Base-by-base conservation (phyloP, 2,329 filamentous ascomycete species). In the Diaporthe vexans region DNA sequence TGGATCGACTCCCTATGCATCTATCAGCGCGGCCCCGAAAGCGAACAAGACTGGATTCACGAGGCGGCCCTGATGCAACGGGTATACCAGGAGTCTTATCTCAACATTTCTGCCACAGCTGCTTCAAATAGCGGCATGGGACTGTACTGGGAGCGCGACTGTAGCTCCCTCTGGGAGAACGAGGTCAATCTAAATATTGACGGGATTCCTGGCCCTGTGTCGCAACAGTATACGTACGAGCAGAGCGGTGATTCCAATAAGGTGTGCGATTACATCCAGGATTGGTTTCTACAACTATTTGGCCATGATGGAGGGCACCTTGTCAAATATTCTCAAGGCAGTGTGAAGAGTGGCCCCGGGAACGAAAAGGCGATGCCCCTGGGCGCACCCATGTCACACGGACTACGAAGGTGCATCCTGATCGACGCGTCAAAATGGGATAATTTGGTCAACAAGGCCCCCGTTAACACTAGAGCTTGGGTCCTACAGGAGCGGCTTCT, bases 401-500 rank as follows among this genome's bases (percentile, higher is more conserved):
- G 35, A n/a, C 37, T 71, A 2, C 68, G 68, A 3, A 48, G 54
- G 4, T 71, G 68, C 9, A 2, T 59, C 0, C 7, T 71, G 9
- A 71, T 59, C 40, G 43, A 59, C 8, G 26, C 54, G 0, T 43
- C 68, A 0, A 6, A 61, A 15, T 71, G 54, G 40, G 56, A 71
- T 4, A 24, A 52, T 3, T 11, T 71, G 6, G 29, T 71, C n/a
- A 59, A 59, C 21, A 48, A 29, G 8, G 68, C 56, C 1, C 54
- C 68, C 5, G 52, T 77, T n/a, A 77, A 77, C n/a, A 48, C 33
- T 0, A 72, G 78, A 8, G 77, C 67, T 10, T 79, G 78, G 78
- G 78, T 78, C 1, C 72, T 77, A 19, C 78, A 79, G 40, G 78
- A 79, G 33, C 74, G 78, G 1, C 37, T 78, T 17, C 74, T 79